Evolutionary conservation across 768 basidiomycete genomes (phyloP), one percentile per base, ranked within the genome.

Genomic region (Amanita brunnescens): DNA sequence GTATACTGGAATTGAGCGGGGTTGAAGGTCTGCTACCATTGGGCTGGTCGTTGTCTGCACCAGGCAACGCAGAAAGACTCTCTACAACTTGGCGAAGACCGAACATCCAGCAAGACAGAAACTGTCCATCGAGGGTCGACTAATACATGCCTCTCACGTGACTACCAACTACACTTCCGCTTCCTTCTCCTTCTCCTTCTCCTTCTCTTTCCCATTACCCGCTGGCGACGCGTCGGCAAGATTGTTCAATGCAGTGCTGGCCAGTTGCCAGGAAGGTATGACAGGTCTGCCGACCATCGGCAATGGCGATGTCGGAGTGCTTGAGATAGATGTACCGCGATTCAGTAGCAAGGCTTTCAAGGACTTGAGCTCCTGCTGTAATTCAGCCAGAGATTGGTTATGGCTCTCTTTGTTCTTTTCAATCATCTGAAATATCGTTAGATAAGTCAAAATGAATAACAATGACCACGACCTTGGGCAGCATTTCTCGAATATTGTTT

Each of bases 281-380:
- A 83, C 74, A 6, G 87, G 87, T 56, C 80, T 75, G 0, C 78
- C 79, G 3, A 80, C 59, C 20, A 77, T 62, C 2, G 74, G 72
- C 12, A 81, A 64, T n/a, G 83, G 75, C 0, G 78, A 71, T 2
- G 78, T 62, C 24, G 79, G 70, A 18, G 75, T 70, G 55, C 70
- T 74, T 1, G 80, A 59, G 26, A 72, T 60, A 16, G 67, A 65
- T 5, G 84, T 71, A 5, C 85, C 80, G 30, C 87, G 81, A 56
- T 81, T 89, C 6, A 94, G 75, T 6, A 97, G 70, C 21, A 98
- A 75, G 0, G 93, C 82, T 65, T 97, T 97, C 54, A 98, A 72
- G 0, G 94, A 97, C 62, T 93, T 92, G 60, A 98, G 77, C 62
- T 98, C 95, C 58, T 91, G 84, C 59, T 96, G 93, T 10, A 98